Percentiles rank a stretch among this genome's conserved stretches.
phyloP scores from a whole-genome alignment of 2,329 filamentous ascomycete species.

The Hymenoscyphus albidus region DNA sequence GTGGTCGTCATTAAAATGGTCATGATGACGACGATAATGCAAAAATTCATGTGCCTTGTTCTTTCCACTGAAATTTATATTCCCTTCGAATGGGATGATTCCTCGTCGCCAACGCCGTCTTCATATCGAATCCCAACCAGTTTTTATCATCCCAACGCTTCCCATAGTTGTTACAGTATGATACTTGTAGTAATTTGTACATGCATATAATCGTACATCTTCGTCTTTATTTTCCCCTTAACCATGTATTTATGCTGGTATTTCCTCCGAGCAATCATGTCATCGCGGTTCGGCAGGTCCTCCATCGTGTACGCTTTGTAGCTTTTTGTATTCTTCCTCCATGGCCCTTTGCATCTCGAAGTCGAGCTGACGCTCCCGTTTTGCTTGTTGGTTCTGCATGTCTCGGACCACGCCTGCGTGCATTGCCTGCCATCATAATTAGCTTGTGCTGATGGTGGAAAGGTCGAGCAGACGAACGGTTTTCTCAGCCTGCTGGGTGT shows the following conservation, averaged over 20 bases:
- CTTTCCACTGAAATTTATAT: not conserved
- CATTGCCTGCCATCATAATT: constrained; percentile 65
- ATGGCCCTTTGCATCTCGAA: constrained; percentile 87
- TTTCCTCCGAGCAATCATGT: not conserved
- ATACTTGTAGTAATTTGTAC: constrained; percentile 1
- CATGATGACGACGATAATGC: constrained; percentile 9
- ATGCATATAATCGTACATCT: constrained; percentile 8
- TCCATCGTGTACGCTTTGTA: constrained; percentile 69
- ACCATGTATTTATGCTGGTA: not conserved
- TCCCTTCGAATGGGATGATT: not conserved
- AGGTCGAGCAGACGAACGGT: constrained; percentile 52
- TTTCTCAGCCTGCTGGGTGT: constrained; percentile 79
- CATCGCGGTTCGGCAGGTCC: constrained; percentile 22
- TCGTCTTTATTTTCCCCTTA: constrained; percentile 5
- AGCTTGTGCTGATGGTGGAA: not conserved
- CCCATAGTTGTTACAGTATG: constrained; percentile 1
- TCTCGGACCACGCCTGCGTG: constrained; percentile 91
- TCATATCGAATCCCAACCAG: not conserved
- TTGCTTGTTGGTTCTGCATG: constrained; percentile 87
- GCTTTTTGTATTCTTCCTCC: constrained; percentile 84
- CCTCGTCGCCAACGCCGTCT: not conserved
- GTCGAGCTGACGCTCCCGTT: constrained; percentile 85
- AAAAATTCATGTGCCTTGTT: constrained; percentile 1
- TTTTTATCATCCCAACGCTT: not conserved
- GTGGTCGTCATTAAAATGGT: not conserved